Evolutionary conservation across 805 yeast genomes (phyloP).

Genomic region (Spathaspora hagerdaliae): DNA sequence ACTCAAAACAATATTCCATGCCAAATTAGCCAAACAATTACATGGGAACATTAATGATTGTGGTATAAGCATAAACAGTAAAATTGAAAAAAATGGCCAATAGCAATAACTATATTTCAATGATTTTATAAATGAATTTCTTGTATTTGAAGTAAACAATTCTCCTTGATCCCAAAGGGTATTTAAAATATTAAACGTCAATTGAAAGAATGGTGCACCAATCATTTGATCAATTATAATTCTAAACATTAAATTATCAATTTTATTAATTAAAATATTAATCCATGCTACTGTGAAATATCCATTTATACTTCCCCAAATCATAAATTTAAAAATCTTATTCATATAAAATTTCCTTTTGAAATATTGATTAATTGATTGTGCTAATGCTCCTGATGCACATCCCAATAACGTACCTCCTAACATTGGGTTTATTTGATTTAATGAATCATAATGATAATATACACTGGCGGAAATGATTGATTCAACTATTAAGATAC

Average conservation of each 20-base stretch:
- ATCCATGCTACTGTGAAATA: slow-evolving; percentile 54
- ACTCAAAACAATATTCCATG: slow-evolving; percentile 55
- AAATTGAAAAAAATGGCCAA: slow-evolving; percentile 57
- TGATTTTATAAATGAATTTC: slow-evolving; percentile 41
- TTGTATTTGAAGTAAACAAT: slow-evolving; percentile 24
- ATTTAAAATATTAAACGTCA: slow-evolving; percentile 44
- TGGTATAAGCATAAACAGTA: slow-evolving; percentile 48
- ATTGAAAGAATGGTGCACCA: slow-evolving; percentile 55
- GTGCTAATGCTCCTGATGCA: slow-evolving; percentile 39
- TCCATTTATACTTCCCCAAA: slow-evolving; percentile 64
- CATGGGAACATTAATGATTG: slow-evolving; percentile 51
- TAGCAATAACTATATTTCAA: slow-evolving; percentile 50
- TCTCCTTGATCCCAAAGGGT: slow-evolving; percentile 55
- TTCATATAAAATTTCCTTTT: slow-evolving; percentile 28
- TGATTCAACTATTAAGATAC: slow-evolving; percentile 23
- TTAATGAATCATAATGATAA: slow-evolving; percentile 23
- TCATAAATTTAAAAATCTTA: slow-evolving; percentile 41
- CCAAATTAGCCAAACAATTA: slow-evolving; percentile 51
- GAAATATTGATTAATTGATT: slow-evolving; percentile 33
- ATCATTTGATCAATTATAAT: slow-evolving; percentile 50
- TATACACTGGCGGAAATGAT: slow-evolving; percentile 23
- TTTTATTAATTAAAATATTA: slow-evolving; percentile 34
- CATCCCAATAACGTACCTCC: slow-evolving; percentile 39
- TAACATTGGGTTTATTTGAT: slow-evolving; percentile 19
- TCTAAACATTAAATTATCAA: slow-evolving; percentile 34